Evolutionary conservation across 768 basidiomycete species (phyloP).

Genomic region (Lactarius psammicola): DNA sequence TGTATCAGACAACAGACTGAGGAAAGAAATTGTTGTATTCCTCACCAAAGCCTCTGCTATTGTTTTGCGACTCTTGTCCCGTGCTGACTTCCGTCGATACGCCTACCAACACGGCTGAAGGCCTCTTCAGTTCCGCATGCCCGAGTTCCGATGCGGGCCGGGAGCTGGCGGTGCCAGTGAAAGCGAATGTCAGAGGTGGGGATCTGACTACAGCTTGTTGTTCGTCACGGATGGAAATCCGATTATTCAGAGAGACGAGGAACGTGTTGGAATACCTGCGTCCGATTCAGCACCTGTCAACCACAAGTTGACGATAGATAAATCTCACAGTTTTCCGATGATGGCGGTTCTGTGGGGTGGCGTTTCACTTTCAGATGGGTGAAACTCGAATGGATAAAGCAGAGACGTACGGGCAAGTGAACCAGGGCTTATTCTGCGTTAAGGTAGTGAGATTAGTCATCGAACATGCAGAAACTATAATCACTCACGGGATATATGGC

Average conservation of each 20-base stretch:
- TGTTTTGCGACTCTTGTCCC: too few species aligned
- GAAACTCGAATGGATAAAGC: too few species aligned
- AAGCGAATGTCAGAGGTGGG: neutral
- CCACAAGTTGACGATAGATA: too few species aligned
- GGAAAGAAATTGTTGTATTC: neutral
- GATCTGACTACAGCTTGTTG: neutral
- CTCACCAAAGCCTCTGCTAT: too few species aligned
- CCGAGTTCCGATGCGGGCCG: neutral
- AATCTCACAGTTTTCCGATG: conserved; percentile 16
- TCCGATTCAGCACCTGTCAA: too few species aligned
- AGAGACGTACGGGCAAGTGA: conserved; percentile 9
- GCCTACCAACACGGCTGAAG: too few species aligned
- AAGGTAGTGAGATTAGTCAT: neutral
- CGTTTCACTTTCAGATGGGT: neutral
- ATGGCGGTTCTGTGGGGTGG: neutral
- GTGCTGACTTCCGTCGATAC: too few species aligned
- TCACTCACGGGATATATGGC: conserved; percentile 7
- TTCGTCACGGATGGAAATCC: conserved; percentile 12
- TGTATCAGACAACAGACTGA: neutral
- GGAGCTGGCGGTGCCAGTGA: neutral
- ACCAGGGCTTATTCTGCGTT: too few species aligned
- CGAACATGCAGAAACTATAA: neutral
- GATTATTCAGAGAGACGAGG: conserved; percentile 19
- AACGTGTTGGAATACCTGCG: conserved; percentile 16
- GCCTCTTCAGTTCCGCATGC: neutral